Evolutionary conservation across 805 yeast genomes (phyloP).

Genomic region (Candida wancherniae): DNA sequence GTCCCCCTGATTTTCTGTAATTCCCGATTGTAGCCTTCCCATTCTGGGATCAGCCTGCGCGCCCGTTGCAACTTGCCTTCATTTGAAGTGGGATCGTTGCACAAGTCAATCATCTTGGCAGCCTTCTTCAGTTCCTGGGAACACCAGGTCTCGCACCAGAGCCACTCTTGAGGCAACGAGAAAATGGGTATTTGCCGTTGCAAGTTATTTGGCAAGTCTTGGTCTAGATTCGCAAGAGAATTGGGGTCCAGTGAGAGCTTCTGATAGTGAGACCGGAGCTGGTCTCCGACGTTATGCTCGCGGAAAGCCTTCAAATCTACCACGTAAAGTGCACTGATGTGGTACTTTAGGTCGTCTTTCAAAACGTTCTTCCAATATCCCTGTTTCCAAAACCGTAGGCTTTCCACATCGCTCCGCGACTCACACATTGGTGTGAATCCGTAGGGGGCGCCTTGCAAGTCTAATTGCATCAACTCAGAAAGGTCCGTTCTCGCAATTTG

Average conservation of each 20-base stretch:
- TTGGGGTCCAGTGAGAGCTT: conserved; percentile 70
- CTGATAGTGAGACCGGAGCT: conserved; percentile 79
- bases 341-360: conserved; percentile 58
- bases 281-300: conserved; percentile 67
- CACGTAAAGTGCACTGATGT: conserved; percentile 79
- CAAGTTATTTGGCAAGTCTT: conserved; percentile 87
- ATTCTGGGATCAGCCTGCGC: conserved; percentile 70
- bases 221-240: conserved; percentile 81
- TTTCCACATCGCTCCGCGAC: conserved; percentile 73
- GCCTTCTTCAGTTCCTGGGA: conserved; percentile 51
- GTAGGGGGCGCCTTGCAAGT: conserved; percentile 77
- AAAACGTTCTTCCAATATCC: conserved; percentile 82
- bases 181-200: conserved; percentile 64
- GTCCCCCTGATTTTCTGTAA: conserved; percentile 22
- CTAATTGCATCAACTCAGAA: conserved; percentile 60
- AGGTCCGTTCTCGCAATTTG: conserved; percentile 76
- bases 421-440: conserved; percentile 88
- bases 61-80: conserved; percentile 78
- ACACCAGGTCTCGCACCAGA: conserved; percentile 96
- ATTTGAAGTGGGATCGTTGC: conserved; percentile 78
- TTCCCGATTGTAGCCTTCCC: conserved; percentile 62
- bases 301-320: conserved; percentile 72
- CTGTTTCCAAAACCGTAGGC: conserved; percentile 84
- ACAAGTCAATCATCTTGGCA: conserved; percentile 78
- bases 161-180: conserved; percentile 78